Evolutionary conservation across 768 basidiomycete species (phyloP).

Genomic region (Boletus reticuloceps): DNA sequence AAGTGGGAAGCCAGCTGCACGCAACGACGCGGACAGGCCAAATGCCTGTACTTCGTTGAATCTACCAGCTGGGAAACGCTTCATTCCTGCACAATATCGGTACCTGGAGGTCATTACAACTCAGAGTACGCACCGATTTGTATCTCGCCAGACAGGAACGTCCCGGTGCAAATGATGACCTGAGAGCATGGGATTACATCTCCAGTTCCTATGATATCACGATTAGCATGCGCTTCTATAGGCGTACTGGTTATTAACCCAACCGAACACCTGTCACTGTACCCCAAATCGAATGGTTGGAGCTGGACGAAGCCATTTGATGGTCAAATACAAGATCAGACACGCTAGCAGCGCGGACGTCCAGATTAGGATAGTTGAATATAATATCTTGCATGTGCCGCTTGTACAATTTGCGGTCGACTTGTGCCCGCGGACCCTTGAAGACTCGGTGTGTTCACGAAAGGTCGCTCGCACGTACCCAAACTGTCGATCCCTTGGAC

Average conservation of each 20-base stretch:
- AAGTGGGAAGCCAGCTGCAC: constrained; percentile 73
- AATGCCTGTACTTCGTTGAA: constrained; percentile 67
- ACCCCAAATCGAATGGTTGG: no score
- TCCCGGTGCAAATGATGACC: constrained; percentile 88
- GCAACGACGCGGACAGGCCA: constrained; percentile 75
- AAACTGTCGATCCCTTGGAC: constrained; percentile 86
- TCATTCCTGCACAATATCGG: constrained; percentile 47
- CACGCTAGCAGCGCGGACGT: no score
- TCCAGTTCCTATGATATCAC: constrained; percentile 54
- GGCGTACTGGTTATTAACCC: constrained; percentile 38
- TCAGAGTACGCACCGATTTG: constrained; percentile 62
- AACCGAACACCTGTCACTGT: constrained; percentile 64
- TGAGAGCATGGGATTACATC: constrained; percentile 74
- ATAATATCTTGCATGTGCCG: no score
- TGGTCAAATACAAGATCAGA: no score
- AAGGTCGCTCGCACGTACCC: constrained; percentile 50
- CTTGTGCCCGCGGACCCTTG: constrained; percentile 86
- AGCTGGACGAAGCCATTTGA: no score
- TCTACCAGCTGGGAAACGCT: constrained; percentile 75
- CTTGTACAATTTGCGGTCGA: constrained; percentile 84
- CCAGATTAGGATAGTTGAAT: no score
- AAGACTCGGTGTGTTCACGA: constrained; percentile 1
- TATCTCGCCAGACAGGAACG: constrained; percentile 88
- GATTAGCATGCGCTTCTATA: not conserved
- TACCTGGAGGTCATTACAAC: not conserved